Percentiles rank a stretch among this genome's conserved stretches.
These are phyloP conservation scores for Suhomyces atakaporum DNA, from an alignment of 1,139 yeast genomes.

Conservation along the genomic window DNA sequence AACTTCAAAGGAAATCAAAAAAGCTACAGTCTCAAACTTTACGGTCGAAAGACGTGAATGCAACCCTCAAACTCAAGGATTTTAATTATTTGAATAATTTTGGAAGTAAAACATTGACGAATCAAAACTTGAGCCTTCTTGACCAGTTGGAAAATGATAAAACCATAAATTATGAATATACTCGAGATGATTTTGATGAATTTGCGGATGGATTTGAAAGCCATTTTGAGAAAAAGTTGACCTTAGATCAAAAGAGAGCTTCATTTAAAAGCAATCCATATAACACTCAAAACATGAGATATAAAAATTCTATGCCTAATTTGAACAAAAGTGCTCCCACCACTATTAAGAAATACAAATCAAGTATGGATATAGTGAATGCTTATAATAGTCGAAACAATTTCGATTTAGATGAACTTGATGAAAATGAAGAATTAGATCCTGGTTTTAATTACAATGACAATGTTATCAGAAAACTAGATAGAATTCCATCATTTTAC, in stretches of 20 bases:
- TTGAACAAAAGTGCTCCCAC: slow-evolving; percentile 18
- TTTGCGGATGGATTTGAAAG: slow-evolving; percentile 41
- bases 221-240: slow-evolving; percentile 15
- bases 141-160: slow-evolving; percentile 38
- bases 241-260: slow-evolving; percentile 4
- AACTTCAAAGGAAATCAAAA: slow-evolving; percentile 23
- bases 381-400: slow-evolving; percentile 10
- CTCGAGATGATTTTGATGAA: slow-evolving; percentile 41
- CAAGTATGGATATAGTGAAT: slow-evolving; percentile 31
- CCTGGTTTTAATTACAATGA: slow-evolving; percentile 37
- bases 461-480: slow-evolving; percentile 39
- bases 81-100: slow-evolving; percentile 20
- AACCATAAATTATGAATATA: slow-evolving; percentile 40
- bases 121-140: slow-evolving; percentile 21
- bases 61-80: slow-evolving; percentile 36
- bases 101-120: slow-evolving; percentile 13
- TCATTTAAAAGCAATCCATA: slow-evolving; percentile 4
- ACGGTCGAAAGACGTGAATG: slow-evolving; percentile 19
- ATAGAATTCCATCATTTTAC: slow-evolving; percentile 48
- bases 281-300: slow-evolving; percentile 6
- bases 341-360: slow-evolving; percentile 30
- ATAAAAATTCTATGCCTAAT: slow-evolving; percentile 33
- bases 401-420: slow-evolving; percentile 15
- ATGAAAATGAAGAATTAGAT: slow-evolving; percentile 12
- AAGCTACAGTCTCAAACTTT: slow-evolving; percentile 16